phyloP scores from a whole-genome alignment of 2,329 filamentous ascomycete species.

The Lasiodiplodia theobromae region DNA sequence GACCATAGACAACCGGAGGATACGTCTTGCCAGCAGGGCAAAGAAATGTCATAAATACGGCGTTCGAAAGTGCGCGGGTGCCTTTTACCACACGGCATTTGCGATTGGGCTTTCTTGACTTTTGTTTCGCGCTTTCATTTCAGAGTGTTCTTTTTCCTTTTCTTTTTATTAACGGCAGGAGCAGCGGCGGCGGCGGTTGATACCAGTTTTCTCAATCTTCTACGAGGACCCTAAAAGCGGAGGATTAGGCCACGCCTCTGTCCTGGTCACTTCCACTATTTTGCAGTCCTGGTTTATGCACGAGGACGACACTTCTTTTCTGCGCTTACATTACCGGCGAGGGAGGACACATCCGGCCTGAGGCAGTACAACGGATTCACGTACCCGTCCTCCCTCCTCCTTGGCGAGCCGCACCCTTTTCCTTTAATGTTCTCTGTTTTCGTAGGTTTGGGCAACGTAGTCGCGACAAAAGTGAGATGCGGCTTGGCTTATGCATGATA shows the following conservation, averaged over 20 bases:
- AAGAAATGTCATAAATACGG: conserved; percentile 30
- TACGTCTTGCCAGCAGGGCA: conserved; percentile 18
- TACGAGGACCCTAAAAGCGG: conserved; percentile 23
- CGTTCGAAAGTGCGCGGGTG: conserved; percentile 30
- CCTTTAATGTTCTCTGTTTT: conserved; percentile 27
- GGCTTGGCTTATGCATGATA: conserved; percentile 28
- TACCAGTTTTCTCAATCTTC: conserved; percentile 28
- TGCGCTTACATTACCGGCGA: conserved; percentile 25
- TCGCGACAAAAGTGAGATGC: conserved; percentile 28
- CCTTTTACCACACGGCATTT: conserved; percentile 24
- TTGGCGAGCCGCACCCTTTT: conserved; percentile 24
- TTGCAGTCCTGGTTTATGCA: conserved; percentile 28
- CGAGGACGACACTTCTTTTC: conserved; percentile 26
- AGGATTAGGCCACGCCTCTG: conserved; percentile 27
- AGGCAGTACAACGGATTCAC: conserved; percentile 23
- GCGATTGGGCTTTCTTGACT: conserved; percentile 10
- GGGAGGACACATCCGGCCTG: conserved; percentile 23
- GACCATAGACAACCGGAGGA: conserved; percentile 28
- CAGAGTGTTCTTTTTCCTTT: conserved; percentile 7
- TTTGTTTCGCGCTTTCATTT: conserved; percentile 27
- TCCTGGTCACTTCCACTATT: conserved; percentile 27
- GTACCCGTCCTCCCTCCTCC: conserved; percentile 15
- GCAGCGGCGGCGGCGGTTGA: conserved; percentile 28
- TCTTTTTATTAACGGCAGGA: conserved; percentile 19
- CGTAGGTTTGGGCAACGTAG: conserved; percentile 28